Percentiles rank a stretch among this genome's conserved stretches.
Conservation (phyloP, 169 alveolate genomes). For the Plasmodium vinckei region DNA sequence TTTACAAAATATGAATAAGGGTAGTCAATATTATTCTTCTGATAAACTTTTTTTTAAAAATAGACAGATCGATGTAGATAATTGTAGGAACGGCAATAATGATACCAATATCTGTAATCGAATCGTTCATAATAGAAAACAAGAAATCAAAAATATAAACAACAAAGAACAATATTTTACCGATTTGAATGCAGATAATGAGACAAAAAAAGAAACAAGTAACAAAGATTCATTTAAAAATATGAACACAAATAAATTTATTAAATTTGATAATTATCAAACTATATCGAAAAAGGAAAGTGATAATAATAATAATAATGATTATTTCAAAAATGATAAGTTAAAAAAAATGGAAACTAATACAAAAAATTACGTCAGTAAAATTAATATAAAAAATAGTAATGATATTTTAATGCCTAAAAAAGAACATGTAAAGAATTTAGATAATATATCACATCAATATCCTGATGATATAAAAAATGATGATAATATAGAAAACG, state of each 20-base stretch:
- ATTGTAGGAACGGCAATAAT: neutral
- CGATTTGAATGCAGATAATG: no score
- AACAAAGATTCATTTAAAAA: no score
- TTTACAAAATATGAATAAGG: no score
- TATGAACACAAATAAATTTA: neutral
- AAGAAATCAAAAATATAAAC: no score
- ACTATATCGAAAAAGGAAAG: neutral
- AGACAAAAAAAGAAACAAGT: no score
- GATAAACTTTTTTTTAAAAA: neutral
- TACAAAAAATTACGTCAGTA: constrained; percentile 17
- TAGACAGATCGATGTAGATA: neutral
- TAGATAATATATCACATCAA: no score
- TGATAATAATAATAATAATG: neutral
- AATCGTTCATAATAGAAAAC: neutral
- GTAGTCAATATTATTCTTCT: neutral
- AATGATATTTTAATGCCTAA: no score
- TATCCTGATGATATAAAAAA: neutral
- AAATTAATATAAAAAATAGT: constrained; percentile 5
- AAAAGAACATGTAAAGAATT: no score
- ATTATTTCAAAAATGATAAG: neutral
- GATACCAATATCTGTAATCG: no score
- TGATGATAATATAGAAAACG: constrained; percentile 4
- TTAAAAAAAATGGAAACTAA: constrained; percentile 34
- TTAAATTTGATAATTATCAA: neutral
- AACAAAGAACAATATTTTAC: no score